These are phyloP conservation scores for Nevesoporus exiguus DNA, from an alignment of 768 basidiomycete species.

Conservation along the genomic window DNA sequence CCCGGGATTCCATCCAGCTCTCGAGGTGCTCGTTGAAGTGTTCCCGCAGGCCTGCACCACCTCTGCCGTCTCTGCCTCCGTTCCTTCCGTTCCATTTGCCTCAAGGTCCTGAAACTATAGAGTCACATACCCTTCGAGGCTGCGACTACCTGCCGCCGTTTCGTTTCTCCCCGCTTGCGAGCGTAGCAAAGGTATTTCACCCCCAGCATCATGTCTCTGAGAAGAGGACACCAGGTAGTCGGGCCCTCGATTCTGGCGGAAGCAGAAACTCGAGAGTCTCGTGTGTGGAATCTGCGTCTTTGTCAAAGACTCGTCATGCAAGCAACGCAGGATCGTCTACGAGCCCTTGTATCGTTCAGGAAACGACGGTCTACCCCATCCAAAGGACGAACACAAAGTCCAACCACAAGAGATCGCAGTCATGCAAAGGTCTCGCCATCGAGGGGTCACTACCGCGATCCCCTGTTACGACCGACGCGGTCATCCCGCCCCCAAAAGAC, in stretches of 20 bases:
- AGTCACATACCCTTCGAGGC: not conserved
- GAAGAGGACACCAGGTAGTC: not conserved
- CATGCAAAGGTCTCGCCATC: slow-evolving; percentile 9
- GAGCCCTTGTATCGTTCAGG: not conserved
- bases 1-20: slow-evolving; percentile 31
- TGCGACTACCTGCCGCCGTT: slow-evolving; percentile 15
- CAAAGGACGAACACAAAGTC: not conserved
- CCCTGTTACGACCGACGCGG: not conserved
- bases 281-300: not conserved
- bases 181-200: slow-evolving; percentile 4
- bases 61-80: slow-evolving; percentile 22
- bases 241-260: not conserved
- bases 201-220: not conserved
- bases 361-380: not conserved
- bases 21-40: slow-evolving; percentile 13
- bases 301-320: not conserved
- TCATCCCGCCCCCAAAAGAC: not conserved
- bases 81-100: slow-evolving; percentile 10
- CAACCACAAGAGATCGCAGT: slow-evolving; percentile 11
- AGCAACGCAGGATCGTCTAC: not conserved
- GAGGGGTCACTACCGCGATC: slow-evolving; percentile 2
- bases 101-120: not conserved
- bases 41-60: slow-evolving; percentile 16
- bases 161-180: slow-evolving; percentile 20
- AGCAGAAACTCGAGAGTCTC: too few relatives aligned